A percentile compares a stretch with the other conserved stretches of the same genome.
phyloP scores from a whole-genome alignment of 495 filamentous ascomycete genomes.

The Stereocaulon alpinum region DNA sequence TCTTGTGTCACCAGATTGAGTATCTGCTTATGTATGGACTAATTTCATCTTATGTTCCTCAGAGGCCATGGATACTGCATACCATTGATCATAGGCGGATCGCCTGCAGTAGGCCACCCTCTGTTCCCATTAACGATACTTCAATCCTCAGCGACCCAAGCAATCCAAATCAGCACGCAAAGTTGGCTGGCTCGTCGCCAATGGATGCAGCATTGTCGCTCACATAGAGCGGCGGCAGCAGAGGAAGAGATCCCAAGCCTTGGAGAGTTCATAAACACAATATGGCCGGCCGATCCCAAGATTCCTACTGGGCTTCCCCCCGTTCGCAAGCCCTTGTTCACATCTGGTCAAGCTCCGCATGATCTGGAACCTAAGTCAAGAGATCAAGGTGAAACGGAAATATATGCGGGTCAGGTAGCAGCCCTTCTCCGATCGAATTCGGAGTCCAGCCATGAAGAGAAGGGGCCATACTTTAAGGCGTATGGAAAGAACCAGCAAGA shows the following conservation, averaged over 20 bases:
- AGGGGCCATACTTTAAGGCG: neutral
- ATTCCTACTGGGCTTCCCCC: neutral
- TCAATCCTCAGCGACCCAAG: neutral
- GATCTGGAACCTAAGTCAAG: neutral
- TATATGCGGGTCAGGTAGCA: neutral
- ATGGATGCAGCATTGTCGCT: neutral
- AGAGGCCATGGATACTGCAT: neutral
- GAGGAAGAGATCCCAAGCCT: neutral
- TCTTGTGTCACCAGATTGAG: neutral
- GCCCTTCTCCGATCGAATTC: neutral
- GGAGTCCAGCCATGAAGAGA: neutral
- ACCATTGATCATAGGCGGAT: neutral
- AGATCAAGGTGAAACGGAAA: neutral
- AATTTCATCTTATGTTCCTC: slow-evolving; percentile 1
- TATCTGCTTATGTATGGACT: neutral
- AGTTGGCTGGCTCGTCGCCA: neutral
- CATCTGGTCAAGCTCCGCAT: neutral
- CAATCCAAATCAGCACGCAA: neutral
- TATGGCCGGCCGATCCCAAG: neutral
- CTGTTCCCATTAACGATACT: neutral
- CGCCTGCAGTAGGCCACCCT: neutral
- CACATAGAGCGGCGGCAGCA: neutral
- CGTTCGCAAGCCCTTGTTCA: neutral
- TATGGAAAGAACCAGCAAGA: slow-evolving; percentile 7
- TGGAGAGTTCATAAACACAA: neutral